Evolutionary conservation across 2,329 filamentous ascomycete species (phyloP), one percentile per base, ranked within the genome.

Genomic region (Aspergillus hortae): DNA sequence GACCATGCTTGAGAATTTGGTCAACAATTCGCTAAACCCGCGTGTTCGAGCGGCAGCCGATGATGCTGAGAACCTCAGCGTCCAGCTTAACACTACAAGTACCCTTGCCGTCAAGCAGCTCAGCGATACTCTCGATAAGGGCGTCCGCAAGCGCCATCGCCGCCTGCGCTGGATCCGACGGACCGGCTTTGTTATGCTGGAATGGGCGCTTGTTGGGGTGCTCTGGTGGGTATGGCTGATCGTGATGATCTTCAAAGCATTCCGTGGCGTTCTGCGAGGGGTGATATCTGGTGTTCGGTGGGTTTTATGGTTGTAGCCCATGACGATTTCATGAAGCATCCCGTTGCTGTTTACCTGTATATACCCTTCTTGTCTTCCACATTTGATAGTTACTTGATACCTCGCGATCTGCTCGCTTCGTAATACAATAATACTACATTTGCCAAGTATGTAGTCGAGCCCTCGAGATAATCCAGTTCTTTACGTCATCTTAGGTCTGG

Each of bases 201-300:
- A 97, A 76, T 96, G 91, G 90, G 75, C 84, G 46, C 80, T 97
- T 15, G 84, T 97, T 36, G 89, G 88, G 4, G 82, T 95, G 61
- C 90, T 97, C 85, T 96, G 94, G 91, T 90, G 88, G 71, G 86
- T 95, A 14, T 97, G 92, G 91, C 83, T 95, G 53, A 77, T 95
- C 32, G 92, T 96, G 21, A 88, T 91, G 68, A 77, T 92, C 21
- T 77, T 88, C 47, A 82, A 89, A 54, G 70, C 89, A 12, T 73
- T 88, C 33, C 75, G 85, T 54, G 84, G 85, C 10, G 61, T 87
- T 1, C 80, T 86, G 42, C 80, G 80, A 43, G 85, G 84, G 2
- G 64, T 83, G 0, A 74, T 84, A 46, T 73, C 77, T 10, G 79
- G 81, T 9, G 77, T 88, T n/a, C 80, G 80, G 65, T 97, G 92